These are phyloP conservation scores for Sphagnum fallax DNA, from an alignment of 228 moss, liverwort and hornwort species.

Conservation along the genomic window DNA sequence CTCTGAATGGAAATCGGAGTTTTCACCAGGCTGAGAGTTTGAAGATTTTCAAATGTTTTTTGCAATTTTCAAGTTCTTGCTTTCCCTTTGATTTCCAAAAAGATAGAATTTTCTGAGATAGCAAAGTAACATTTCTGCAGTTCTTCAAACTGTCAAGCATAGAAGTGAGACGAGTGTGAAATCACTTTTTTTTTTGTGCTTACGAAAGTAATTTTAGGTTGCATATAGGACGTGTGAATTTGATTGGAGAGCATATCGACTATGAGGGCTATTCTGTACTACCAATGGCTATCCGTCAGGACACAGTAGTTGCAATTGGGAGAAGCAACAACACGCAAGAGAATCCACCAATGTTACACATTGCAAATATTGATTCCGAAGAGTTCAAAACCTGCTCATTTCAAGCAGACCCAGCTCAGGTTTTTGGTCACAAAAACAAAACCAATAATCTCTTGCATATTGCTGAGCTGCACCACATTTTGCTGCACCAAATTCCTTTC, in stretches of 20 bases:
- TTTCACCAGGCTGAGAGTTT: not conserved
- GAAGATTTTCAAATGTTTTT: not conserved
- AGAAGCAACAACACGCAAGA: slow-evolving; percentile 20
- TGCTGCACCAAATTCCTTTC: too few relatives aligned
- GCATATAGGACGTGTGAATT: slow-evolving; percentile 77
- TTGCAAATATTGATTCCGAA: slow-evolving; percentile 53
- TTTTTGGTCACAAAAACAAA: slow-evolving; percentile 1
- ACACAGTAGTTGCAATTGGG: slow-evolving; percentile 87
- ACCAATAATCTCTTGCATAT: too few relatives aligned
- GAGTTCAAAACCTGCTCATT: slow-evolving; percentile 57
- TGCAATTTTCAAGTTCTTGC: not conserved
- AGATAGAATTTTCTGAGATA: too few relatives aligned
- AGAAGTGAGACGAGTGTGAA: too few relatives aligned
- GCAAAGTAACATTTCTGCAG: too few relatives aligned
- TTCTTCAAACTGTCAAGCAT: too few relatives aligned
- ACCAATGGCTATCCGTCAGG: slow-evolving; percentile 92
- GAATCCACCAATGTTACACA: slow-evolving; percentile 33
- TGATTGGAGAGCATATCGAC: slow-evolving; percentile 97
- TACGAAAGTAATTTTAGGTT: not conserved
- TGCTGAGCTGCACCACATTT: too few relatives aligned
- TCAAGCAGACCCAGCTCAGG: slow-evolving; percentile 77
- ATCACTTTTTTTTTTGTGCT: too few relatives aligned
- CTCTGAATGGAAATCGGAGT: not conserved
- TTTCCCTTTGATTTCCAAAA: too few relatives aligned
- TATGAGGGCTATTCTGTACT: slow-evolving; percentile 98